phyloP scores from a whole-genome alignment of 139 green algal species.

The Tetradesmus obliquus region DNA sequence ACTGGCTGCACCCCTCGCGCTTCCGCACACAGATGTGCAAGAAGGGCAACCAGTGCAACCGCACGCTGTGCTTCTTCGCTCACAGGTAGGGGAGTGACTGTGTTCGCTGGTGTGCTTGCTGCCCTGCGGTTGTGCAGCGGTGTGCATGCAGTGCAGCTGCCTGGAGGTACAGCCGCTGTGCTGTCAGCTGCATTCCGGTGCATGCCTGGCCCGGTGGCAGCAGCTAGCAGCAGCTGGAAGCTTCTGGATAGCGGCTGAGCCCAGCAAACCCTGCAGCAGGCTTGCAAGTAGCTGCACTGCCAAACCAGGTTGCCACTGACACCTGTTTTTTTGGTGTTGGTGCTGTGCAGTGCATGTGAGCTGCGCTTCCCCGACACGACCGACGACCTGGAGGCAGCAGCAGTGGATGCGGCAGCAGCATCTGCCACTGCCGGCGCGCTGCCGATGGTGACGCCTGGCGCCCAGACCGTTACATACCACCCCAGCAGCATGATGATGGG shows the following conservation, averaged over 20 bases:
- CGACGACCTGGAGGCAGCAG: conserved; percentile 16
- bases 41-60: conserved; percentile 43
- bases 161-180: too few species aligned
- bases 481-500: background rate
- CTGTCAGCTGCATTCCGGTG: too few species aligned
- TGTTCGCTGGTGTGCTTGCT: background rate
- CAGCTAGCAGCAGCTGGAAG: background rate
- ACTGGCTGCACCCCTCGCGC: conserved; percentile 75
- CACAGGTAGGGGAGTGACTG: background rate
- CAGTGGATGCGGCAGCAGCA: conserved; percentile 31
- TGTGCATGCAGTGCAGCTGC: background rate
- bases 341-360: conserved; percentile 6
- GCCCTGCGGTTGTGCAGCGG: background rate
- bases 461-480: background rate
- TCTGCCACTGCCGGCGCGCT: background rate
- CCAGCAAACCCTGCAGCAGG: background rate
- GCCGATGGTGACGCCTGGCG: background rate
- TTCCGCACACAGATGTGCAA: conserved; percentile 65
- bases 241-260: background rate
- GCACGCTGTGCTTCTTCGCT: conserved; percentile 46
- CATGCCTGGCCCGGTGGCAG: background rate
- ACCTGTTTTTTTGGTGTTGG: background rate
- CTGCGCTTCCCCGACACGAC: conserved; percentile 41
- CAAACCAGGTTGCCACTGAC: background rate
- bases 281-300: too few species aligned